A percentile compares a stretch with the other conserved stretches of the same genome.
Evolutionary conservation across 1,284 basidiomycete genomes (phyloP).

Genomic region (Phellinidium pouzarii): DNA sequence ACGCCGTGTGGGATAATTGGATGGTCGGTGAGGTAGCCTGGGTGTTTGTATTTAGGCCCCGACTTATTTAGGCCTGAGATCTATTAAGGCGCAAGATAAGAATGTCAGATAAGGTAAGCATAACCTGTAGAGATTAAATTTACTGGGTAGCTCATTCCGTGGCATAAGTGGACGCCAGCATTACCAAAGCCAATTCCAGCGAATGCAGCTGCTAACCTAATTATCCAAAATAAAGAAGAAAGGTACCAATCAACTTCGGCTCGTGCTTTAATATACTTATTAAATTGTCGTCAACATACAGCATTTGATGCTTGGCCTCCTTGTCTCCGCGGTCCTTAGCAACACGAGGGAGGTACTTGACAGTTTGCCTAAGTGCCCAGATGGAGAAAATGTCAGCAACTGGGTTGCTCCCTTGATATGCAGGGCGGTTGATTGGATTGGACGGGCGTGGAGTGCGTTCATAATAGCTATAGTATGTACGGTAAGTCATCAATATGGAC

Average conservation of each 20-base stretch:
- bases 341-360: conserved; percentile 86
- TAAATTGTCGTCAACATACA: conserved; percentile 57
- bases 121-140: neutral
- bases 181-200: conserved; percentile 97
- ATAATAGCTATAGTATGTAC: conserved; percentile 57
- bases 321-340: conserved; percentile 73
- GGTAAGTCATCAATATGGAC: conserved; percentile 7
- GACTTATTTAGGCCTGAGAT: conserved; percentile 95
- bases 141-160: conserved; percentile 81
- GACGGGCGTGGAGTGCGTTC: conserved; percentile 84
- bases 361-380: conserved; percentile 90
- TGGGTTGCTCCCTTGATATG: conserved; percentile 95
- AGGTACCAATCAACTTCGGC: no score
- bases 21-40: conserved; percentile 73
- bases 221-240: no score
- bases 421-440: conserved; percentile 86
- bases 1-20: conserved; percentile 93
- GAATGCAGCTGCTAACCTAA: conserved; percentile 81
- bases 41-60: conserved; percentile 82
- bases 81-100: no score
- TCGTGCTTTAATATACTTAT: no score
- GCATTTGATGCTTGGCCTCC: conserved; percentile 88
- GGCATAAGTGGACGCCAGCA: conserved; percentile 88
- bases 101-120: no score
- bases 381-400: conserved; percentile 94